Percentiles rank a stretch among this genome's conserved stretches.
phyloP scores from a whole-genome alignment of 352 stramenopile species.

The Phytophthora fragariae region DNA sequence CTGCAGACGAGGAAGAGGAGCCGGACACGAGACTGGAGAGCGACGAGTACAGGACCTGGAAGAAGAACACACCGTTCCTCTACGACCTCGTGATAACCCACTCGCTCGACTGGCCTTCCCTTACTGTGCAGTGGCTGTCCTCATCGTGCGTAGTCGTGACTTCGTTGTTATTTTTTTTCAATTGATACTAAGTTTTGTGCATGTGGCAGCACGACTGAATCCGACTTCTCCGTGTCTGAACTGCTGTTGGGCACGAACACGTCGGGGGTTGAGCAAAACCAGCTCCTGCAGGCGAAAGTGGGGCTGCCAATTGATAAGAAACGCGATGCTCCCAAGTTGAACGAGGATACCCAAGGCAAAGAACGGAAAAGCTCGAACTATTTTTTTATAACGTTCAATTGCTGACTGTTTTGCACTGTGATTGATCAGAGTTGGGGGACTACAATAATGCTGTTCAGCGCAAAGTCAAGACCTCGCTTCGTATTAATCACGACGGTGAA shows the following conservation, averaged over 20 bases:
- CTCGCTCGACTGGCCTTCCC: conserved; percentile 98
- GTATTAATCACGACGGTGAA: conserved; percentile 98
- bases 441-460: conserved; percentile 76
- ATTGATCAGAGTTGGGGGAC: conserved; percentile 64
- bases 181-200: too few relatives aligned
- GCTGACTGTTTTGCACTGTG: background rate
- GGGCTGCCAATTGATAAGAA: conserved; percentile 94
- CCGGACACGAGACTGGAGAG: conserved; percentile 93
- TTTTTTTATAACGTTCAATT: background rate
- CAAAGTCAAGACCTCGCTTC: conserved; percentile 96
- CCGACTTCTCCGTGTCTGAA: conserved; percentile 95
- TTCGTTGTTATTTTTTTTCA: too few relatives aligned
- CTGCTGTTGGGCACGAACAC: conserved; percentile 99
- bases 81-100: conserved; percentile 99
- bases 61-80: conserved; percentile 99
- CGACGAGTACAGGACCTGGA: conserved; percentile 99
- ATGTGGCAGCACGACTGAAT: conserved; percentile 48
- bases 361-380: too few relatives aligned
- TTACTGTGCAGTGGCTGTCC: conserved; percentile 98
- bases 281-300: conserved; percentile 91
- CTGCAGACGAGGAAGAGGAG: conserved; percentile 31
- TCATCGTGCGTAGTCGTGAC: conserved; percentile 18
- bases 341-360: conserved; percentile 91
- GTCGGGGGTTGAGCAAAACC: conserved; percentile 90
- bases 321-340: conserved; percentile 94